Base-by-base conservation (phyloP, 768 basidiomycete genomes). In the Kwoniella shandongensis region DNA sequence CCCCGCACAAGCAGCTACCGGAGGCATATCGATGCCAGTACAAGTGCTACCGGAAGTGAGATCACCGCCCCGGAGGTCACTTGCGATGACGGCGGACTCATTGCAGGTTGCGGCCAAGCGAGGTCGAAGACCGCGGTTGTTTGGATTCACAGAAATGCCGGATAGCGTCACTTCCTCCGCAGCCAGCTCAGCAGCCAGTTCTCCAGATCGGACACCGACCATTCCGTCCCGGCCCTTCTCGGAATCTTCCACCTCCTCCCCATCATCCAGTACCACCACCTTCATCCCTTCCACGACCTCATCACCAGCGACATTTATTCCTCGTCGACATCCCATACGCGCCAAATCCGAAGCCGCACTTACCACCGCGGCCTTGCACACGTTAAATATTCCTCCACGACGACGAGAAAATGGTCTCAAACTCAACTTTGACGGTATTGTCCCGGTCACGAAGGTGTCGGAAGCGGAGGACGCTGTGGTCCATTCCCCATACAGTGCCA, bases 141-240 rank as follows among this genome's bases (percentile, higher is more conserved):
- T 74, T 44, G 75, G 75, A 12, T 76, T 74, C 55, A 76, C 75
- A 7, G 75, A 74, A 38, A 56, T 76, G 48, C 50, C 58, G n/a
- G 72, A 69, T 3, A 55, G 57, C 23, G 39, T 53, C 3, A 46
- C 52, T 17, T 52, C 59, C 38, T 69, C 66, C 1, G 62, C 55
- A 4, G 51, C 47, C 15, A 61, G 57, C 29, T 68, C 65, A 1
- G 48, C 62, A 2, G 58, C 51, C 7, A 64, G 58, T 18, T 67
- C 64, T 7, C 71, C 68, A 4, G 68, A 65, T 48, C 61, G 50
- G 18, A 48, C 46, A 25, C 56, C 54, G 36, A 39, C 49, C 45
- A 47, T 20, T 30, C 49, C 29, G 36, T 25, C 29, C 10, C 22
- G n/a, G n/a, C 41, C 40, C 23, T n/a, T 44, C 15, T n/a, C 45